Percentiles rank a stretch among this genome's conserved stretches.
These are phyloP conservation scores for Lecanicillium sp. DNA, from an alignment of 2,329 filamentous ascomycete genomes.

Conservation along the genomic window DNA sequence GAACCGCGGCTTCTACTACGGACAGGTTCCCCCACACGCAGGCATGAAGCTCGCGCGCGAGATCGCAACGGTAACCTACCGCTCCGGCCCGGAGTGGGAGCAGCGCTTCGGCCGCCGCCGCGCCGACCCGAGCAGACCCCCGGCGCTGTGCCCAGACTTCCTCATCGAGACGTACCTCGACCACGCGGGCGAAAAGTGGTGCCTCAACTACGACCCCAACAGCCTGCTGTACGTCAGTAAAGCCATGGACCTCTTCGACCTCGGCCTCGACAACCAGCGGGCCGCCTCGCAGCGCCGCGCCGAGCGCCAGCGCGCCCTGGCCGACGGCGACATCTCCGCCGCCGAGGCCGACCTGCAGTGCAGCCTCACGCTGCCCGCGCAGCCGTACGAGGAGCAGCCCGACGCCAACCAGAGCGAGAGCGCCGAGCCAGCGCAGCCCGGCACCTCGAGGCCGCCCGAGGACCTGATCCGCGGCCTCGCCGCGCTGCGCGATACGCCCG, in stretches of 20 bases:
- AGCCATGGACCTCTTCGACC: constrained; percentile 96
- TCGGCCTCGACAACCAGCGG: constrained; percentile 64
- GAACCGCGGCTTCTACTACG: constrained; percentile 93
- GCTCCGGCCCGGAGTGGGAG: constrained; percentile 96
- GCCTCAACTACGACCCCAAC: constrained; percentile 92
- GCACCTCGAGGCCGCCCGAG: constrained; percentile 53
- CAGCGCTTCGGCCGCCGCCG: constrained; percentile 82
- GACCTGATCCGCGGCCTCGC: constrained; percentile 74
- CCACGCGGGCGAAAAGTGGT: constrained; percentile 97
- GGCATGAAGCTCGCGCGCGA: constrained; percentile 98
- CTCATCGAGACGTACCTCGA: constrained; percentile 97
- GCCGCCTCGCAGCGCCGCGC: constrained; percentile 55
- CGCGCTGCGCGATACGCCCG: constrained; percentile 65
- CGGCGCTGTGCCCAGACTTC: constrained; percentile 94
- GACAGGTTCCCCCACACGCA: constrained; percentile 77
- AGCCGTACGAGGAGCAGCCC: constrained; percentile 80
- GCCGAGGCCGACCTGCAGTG: constrained; percentile 39
- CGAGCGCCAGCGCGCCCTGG: constrained; percentile 51
- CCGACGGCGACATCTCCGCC: constrained; percentile 43
- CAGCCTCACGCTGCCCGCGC: constrained; percentile 72
- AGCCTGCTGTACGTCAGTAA: constrained; percentile 95
- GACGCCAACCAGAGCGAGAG: constrained; percentile 30
- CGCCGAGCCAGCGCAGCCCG: constrained; percentile 13
- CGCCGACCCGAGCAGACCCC: constrained; percentile 78
- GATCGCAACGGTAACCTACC: constrained; percentile 95